These are phyloP conservation scores for Coprinellus micaceus DNA, from an alignment of 768 basidiomycete genomes.

Conservation along the genomic window DNA sequence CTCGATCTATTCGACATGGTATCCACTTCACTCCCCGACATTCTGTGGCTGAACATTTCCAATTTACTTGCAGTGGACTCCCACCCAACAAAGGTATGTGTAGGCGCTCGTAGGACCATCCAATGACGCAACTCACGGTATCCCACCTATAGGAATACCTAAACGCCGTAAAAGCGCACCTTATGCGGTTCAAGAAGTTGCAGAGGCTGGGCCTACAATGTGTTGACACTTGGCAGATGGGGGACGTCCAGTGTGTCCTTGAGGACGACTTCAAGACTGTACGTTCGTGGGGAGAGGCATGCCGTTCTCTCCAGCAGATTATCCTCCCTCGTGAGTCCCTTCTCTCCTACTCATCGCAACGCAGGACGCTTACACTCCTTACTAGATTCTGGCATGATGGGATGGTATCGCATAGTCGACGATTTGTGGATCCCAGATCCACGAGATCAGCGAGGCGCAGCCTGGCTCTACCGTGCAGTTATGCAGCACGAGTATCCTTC, in stretches of 20 bases:
- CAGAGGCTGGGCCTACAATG: conserved; percentile 30
- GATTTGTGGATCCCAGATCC: conserved; percentile 12
- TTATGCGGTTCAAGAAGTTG: conserved; percentile 30
- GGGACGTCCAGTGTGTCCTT: conserved; percentile 23
- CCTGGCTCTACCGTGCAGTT: conserved; percentile 6
- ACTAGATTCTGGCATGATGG: conserved; percentile 22
- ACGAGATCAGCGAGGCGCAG: background rate
- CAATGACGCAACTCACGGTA: background rate
- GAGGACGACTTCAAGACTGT: conserved; percentile 34
- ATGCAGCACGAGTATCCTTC: background rate
- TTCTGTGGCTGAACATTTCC: conserved; percentile 31
- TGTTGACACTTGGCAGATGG: conserved; percentile 30
- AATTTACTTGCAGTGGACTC: conserved; percentile 34
- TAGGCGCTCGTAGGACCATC: background rate
- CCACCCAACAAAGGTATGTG: conserved; percentile 26
- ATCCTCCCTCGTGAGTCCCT: conserved; percentile 32
- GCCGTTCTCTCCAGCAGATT: conserved; percentile 33
- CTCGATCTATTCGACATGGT: conserved; percentile 34
- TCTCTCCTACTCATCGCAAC: background rate
- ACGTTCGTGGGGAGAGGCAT: conserved; percentile 34
- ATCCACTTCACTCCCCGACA: conserved; percentile 29
- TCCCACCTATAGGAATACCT: conserved; percentile 20
- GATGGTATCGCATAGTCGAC: conserved; percentile 20
- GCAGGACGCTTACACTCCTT: background rate
- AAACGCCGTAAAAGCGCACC: conserved; percentile 21